Evolutionary conservation across 352 stramenopile genomes (phyloP), one percentile per base, ranked within the genome.

Genomic region (Globisporangium takayamanum): DNA sequence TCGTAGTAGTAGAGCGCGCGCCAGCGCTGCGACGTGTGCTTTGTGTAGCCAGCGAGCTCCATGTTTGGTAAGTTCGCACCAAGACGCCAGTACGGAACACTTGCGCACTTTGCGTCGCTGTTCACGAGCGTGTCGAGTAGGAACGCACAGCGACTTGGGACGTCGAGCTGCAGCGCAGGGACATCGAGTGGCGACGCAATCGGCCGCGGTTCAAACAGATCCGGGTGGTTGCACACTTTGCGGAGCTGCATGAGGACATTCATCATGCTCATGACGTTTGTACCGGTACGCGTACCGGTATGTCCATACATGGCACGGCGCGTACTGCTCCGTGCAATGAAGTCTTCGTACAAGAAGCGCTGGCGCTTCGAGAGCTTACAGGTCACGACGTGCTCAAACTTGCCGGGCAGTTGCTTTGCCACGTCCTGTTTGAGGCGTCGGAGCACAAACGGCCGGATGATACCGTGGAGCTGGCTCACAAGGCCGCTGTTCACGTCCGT

Each of bases 161-260:
- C 12, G 16, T 60, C 14, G 11, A 85, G 18, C 2, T 52, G 52
- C 22, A 89, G 59, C 51, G 59, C 54, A 0, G 65, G 55, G 72
- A 93, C 78, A 62, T 93, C 84, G 64, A 99, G 97, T 42, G 97
- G 96, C n/a, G 95, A 98, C 12, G 84, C 72, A 44, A 99, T 98
- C 8, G 96, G 93, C n/a, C 97, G 77, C 1, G 77, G 77, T 33
- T 99, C 97, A 73, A 99, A 99, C 41, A 99, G 76, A 73, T 99
- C 97, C n/a, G 97, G 96, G 64, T 99, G 97, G 64, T 99, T 99
- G 71, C 89, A 97, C 15, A 97, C 87, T 69, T 99, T 99, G 37
- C 97, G 84, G 12, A 99, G 77, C 68, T 99, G 96, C 97, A 99
- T 99, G 8, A 99, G 78, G 15, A 99, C 94, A 60, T 98, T 98